A percentile compares a stretch with the other conserved stretches of the same genome.
phyloP scores from a whole-genome alignment of 805 yeast species.

The Lachancea kluyveri region DNA sequence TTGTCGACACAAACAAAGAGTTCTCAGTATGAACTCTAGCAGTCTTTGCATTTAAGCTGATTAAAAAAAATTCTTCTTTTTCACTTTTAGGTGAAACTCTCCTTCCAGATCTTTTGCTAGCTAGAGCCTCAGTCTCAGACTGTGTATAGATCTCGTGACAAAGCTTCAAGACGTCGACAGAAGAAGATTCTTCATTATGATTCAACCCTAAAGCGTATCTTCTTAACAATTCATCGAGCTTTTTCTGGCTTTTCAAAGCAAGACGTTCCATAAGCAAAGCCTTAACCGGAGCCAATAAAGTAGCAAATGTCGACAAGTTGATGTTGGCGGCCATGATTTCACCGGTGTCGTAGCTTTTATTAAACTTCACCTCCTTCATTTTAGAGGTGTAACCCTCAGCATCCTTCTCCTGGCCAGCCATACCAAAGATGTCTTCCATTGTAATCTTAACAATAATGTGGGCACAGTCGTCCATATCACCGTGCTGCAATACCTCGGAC shows the following conservation, averaged over 20 bases:
- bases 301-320: slow-evolving; percentile 47
- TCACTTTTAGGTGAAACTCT: slow-evolving; percentile 1
- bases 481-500: slow-evolving; percentile 42
- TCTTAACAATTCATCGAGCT: slow-evolving; percentile 71
- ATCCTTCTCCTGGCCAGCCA: slow-evolving; percentile 89
- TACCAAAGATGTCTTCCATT: slow-evolving; percentile 92
- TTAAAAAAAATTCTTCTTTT: slow-evolving; percentile 62
- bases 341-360: slow-evolving; percentile 82
- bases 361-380: slow-evolving; percentile 85
- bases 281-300: slow-evolving; percentile 63
- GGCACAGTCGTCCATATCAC: slow-evolving; percentile 70
- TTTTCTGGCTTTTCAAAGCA: slow-evolving; percentile 60
- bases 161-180: slow-evolving; percentile 55
- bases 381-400: slow-evolving; percentile 83
- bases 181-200: slow-evolving; percentile 54
- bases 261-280: slow-evolving; percentile 56
- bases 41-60: slow-evolving; percentile 60
- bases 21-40: slow-evolving; percentile 48
- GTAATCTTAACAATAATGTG: slow-evolving; percentile 57
- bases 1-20: slow-evolving; percentile 48
- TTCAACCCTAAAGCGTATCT: slow-evolving; percentile 75
- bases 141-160: slow-evolving; percentile 68
- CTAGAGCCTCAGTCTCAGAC: slow-evolving; percentile 27
- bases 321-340: slow-evolving; percentile 68
- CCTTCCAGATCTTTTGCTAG: background rate